Percentiles rank a stretch among this genome's conserved stretches.
phyloP scores from a whole-genome alignment of 1,139 yeast genomes.

The Candida pseudocylindracea region DNA sequence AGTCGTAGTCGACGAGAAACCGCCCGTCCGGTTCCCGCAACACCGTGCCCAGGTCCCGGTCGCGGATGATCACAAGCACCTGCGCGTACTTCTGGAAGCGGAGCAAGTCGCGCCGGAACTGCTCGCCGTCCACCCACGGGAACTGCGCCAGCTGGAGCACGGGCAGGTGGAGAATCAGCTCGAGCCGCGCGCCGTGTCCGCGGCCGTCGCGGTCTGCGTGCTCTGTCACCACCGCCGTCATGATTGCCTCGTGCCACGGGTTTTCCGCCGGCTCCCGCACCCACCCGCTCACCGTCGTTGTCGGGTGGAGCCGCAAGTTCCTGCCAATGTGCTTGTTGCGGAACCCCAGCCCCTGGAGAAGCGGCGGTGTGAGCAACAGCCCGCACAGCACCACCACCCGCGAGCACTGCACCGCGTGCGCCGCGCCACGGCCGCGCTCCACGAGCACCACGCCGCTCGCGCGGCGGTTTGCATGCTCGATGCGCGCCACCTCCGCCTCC shows the following conservation, averaged over 20 bases:
- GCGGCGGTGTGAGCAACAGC: slow-evolving; percentile 25
- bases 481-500: slow-evolving; percentile 17
- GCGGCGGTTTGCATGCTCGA: slow-evolving; percentile 5
- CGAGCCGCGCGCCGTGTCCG: slow-evolving; percentile 35
- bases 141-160: slow-evolving; percentile 13
- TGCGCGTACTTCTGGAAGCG: slow-evolving; percentile 18
- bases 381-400: slow-evolving; percentile 24
- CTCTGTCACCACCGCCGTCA: slow-evolving; percentile 28
- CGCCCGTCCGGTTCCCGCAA: slow-evolving; percentile 10
- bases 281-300: slow-evolving; percentile 8
- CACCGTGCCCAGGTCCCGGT: slow-evolving; percentile 20
- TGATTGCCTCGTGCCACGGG: slow-evolving; percentile 10
- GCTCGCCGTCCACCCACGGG: slow-evolving; percentile 22
- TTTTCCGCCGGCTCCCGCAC: slow-evolving; percentile 15
- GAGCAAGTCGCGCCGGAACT: slow-evolving; percentile 12
- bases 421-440: slow-evolving; percentile 10
- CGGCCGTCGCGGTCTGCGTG: slow-evolving; percentile 30
- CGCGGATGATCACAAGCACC: slow-evolving; percentile 26
- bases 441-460: no score
- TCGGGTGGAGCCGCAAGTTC: slow-evolving; percentile 33
- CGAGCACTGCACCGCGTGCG: slow-evolving; percentile 19
- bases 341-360: slow-evolving; percentile 29
- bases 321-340: slow-evolving; percentile 28
- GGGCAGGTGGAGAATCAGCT: slow-evolving; percentile 27
- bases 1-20: slow-evolving; percentile 16